Base-by-base conservation (phyloP, 2,329 filamentous ascomycete genomes). In the Colletotrichum sp. region DNA sequence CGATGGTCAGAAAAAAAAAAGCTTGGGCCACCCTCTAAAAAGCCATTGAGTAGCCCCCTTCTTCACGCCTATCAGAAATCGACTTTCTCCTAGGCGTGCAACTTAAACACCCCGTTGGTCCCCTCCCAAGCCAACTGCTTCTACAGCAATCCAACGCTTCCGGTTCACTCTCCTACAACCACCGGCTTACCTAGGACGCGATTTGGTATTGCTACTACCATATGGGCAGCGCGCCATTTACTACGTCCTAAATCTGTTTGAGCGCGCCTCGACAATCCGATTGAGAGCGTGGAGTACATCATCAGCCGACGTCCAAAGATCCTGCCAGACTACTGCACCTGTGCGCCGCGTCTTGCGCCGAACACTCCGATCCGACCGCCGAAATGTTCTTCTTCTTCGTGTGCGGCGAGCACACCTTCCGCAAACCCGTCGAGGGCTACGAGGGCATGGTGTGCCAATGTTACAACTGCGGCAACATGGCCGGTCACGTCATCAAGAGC, bases 401-500 rank as follows among this genome's bases (percentile, higher is more conserved):
- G 77, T 92, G 90, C 79, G 91, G 91, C 79, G 89, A 92, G 82
- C 88, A 91, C 80, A 92, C 90, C 48, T 92, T 92, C 82, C 89
- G 89, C 77, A 90, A 88, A 80, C 86, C 91, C 71, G 87, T 92
- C 60, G 83, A 89, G 70, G 92, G 91, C 78, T 93, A 93, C 81
- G 90, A 93, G 80, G 89, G 90, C 78, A 82, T 93, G 76, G 83
- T 90, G 68, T 93, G 90, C 80, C 91, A 92, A 79, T 93, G 92
- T 80, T 89, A 92, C 83, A 92, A 93, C 83, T 93, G 92, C 83
- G 91, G 92, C 68, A 93, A 93, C 86, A 91, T 90, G 84, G 87
- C 88, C 4, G 92, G 87, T 16, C 87, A 86, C 76, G 91, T 93
- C 73, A 87, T 92, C 80, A 93, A 93, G 83, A 89, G 88, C 74